Conservation (phyloP, 1,284 basidiomycete species). For the Microbotryomycetes sp. region DNA sequence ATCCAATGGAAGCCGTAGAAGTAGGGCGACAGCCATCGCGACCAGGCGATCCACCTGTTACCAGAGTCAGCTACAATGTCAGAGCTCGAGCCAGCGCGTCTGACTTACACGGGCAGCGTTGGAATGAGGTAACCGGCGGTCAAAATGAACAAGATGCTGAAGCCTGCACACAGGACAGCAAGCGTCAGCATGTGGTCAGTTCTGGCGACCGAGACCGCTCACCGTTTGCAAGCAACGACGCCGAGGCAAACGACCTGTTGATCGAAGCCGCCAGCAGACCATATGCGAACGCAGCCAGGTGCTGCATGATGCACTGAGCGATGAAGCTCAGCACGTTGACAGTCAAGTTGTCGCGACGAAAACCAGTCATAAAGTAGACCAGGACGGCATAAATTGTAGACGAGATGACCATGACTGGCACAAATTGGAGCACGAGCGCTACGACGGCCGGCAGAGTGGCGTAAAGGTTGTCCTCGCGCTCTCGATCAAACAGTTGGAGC, state of each 20-base stretch:
- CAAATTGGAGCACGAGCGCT: conserved; percentile 15
- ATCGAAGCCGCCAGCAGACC: conserved; percentile 44
- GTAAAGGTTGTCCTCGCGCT: conserved; percentile 47
- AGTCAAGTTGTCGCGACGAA: conserved; percentile 44
- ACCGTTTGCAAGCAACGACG: conserved; percentile 43
- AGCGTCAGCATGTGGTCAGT: conserved; percentile 34
- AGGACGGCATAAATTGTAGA: conserved; percentile 42
- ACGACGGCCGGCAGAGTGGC: conserved; percentile 40
- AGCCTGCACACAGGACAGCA: conserved; percentile 39
- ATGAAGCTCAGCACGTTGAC: conserved; percentile 45
- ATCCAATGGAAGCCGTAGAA: conserved; percentile 42
- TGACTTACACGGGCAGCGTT: conserved; percentile 45
- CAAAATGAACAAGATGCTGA: conserved; percentile 39
- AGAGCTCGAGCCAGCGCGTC: too few relatives aligned
- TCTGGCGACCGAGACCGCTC: conserved; percentile 26
- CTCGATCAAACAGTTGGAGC: conserved; percentile 50
- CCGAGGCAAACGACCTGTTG: conserved; percentile 43
- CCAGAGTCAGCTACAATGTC: not conserved
- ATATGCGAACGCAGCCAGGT: conserved; percentile 45
- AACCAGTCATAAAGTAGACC: conserved; percentile 43
- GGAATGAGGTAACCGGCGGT: conserved; percentile 39
- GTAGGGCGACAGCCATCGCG: conserved; percentile 25
- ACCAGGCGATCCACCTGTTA: conserved; percentile 21
- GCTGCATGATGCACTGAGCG: conserved; percentile 38
- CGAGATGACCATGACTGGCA: conserved; percentile 39